Conservation (phyloP, 371 early-diverging fungal genomes). For the Mortierella polycephala region DNA sequence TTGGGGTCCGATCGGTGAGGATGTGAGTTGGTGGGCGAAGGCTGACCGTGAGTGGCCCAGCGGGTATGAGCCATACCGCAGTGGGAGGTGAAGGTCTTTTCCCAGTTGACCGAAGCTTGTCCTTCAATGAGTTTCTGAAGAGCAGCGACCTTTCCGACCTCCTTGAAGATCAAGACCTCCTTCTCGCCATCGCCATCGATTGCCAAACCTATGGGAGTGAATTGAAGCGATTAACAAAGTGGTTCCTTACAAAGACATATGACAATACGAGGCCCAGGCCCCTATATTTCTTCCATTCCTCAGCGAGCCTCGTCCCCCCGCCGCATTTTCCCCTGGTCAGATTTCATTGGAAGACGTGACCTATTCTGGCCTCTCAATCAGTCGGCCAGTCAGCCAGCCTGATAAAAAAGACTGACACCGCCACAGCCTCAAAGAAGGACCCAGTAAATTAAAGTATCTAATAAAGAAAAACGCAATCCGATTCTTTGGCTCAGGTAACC, state of each 20-base stretch:
- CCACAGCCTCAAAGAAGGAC: no score
- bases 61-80: constrained; percentile 98
- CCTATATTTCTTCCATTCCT: no score
- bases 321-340: no score
- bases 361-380: no score
- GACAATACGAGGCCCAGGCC: background rate
- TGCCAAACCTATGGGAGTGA: constrained; percentile 90
- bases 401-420: no score
- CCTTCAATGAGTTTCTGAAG: constrained; percentile 83
- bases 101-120: constrained; percentile 72
- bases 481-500: background rate
- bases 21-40: constrained; percentile 80
- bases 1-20: constrained; percentile 95
- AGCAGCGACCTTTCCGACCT: constrained; percentile 97
- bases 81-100: constrained; percentile 85
- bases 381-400: no score
- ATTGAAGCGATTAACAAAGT: constrained; percentile 44
- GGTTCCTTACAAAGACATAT: background rate
- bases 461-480: background rate
- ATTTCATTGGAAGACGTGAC: no score
- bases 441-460: no score
- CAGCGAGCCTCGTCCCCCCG: no score
- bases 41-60: constrained; percentile 99
- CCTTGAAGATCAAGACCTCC: constrained; percentile 86
- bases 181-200: constrained; percentile 88